Conservation (phyloP, 345 rosid genomes). For the Brassica nigra region DNA sequence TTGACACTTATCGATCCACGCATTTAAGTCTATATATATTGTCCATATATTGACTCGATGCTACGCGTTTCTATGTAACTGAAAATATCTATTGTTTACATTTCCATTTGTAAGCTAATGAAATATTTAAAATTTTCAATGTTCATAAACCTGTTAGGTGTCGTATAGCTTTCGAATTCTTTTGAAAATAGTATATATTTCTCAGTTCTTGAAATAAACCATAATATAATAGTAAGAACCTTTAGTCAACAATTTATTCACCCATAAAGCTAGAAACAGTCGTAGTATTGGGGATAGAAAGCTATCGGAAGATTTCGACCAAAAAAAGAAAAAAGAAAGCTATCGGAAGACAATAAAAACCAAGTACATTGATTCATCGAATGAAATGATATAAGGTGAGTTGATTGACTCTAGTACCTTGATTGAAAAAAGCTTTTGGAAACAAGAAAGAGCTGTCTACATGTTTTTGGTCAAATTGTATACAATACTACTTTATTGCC, state of each 20-base stretch:
- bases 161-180: background rate
- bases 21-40: background rate
- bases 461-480: slow-evolving; percentile 10
- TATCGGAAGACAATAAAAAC: background rate
- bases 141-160: background rate
- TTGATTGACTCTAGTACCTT: slow-evolving; percentile 23
- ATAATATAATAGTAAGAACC: background rate
- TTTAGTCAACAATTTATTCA: slow-evolving; percentile 21
- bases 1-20: background rate
- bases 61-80: background rate
- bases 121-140: background rate
- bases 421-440: slow-evolving; percentile 16
- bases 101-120: background rate
- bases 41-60: background rate
- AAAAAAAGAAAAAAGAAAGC: background rate
- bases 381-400: background rate
- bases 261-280: background rate
- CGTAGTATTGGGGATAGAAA: background rate
- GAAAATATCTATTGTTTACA: background rate
- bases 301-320: background rate
- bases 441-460: slow-evolving; percentile 10
- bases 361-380: background rate
- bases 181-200: background rate
- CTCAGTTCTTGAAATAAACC: background rate
- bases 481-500: background rate